Percentiles rank a stretch among this genome's conserved stretches.
These are phyloP conservation scores for Cladosporium austrohemisphaericum DNA, from an alignment of 2,329 filamentous ascomycete species.

Conservation along the genomic window DNA sequence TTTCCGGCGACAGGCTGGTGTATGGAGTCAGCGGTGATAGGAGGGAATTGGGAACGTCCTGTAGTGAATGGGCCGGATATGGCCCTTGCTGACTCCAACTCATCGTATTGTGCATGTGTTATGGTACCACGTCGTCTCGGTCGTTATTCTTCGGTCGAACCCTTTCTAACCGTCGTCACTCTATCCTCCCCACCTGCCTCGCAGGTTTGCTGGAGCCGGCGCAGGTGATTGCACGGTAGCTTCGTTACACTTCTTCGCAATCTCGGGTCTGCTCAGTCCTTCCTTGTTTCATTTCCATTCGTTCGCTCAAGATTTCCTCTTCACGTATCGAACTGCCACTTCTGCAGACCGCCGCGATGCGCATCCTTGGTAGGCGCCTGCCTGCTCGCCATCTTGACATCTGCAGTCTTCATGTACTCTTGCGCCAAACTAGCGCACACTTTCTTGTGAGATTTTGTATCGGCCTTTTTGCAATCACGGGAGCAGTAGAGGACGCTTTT, in stretches of 20 bases:
- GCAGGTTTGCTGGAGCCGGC: no score
- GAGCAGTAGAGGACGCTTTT: conserved; percentile 39
- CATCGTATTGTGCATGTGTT: background rate
- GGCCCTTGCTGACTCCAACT: background rate
- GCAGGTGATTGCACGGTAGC: no score
- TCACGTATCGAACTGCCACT: conserved; percentile 38
- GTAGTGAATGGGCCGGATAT: no score
- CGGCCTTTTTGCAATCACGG: conserved; percentile 40
- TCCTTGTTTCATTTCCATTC: no score
- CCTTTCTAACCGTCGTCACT: no score
- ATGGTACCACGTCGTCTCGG: conserved; percentile 1
- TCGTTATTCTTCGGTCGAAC: background rate
- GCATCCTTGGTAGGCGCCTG: conserved; percentile 31
- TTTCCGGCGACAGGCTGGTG: no score
- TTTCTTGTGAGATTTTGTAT: conserved; percentile 40
- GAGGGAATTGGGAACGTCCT: no score
- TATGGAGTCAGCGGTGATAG: no score
- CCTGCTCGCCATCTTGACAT: conserved; percentile 38
- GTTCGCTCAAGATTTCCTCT: background rate
- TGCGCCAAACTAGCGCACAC: conserved; percentile 37
- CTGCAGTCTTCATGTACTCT: conserved; percentile 36
- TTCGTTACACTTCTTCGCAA: no score
- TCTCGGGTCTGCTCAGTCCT: no score
- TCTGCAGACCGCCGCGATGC: conserved; percentile 36
- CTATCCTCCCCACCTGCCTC: no score